Conservation (phyloP, 768 basidiomycete genomes). For the Crucibulum laeve region DNA sequence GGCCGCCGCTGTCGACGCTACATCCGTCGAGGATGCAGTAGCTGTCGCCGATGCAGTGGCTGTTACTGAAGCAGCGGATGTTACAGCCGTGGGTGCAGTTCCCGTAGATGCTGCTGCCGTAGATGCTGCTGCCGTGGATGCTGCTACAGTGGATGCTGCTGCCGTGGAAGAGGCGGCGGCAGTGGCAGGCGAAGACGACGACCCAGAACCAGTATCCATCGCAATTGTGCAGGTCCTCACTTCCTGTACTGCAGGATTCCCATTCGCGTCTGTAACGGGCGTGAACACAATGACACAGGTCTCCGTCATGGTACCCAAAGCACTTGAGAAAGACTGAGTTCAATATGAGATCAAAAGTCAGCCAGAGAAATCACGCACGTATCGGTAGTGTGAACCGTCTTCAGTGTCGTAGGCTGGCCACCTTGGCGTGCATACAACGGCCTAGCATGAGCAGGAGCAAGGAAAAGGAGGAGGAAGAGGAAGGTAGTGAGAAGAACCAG, state of each 20-base stretch:
- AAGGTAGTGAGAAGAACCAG: conserved; percentile 33
- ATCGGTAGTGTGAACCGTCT: conserved; percentile 37
- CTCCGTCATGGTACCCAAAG: conserved; percentile 47
- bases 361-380: conserved; percentile 34
- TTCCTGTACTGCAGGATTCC: conserved; percentile 46
- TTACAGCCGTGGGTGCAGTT: conserved; percentile 7
- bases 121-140: conserved; percentile 10
- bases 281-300: conserved; percentile 59
- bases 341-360: conserved; percentile 5
- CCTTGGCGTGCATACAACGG: conserved; percentile 32
- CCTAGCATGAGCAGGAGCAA: conserved; percentile 26
- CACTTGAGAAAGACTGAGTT: conserved; percentile 24
- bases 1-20: conserved; percentile 5
- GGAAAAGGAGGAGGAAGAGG: conserved; percentile 30
- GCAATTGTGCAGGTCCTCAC: conserved; percentile 47
- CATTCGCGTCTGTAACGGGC: conserved; percentile 45
- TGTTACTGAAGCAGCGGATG: conserved; percentile 5
- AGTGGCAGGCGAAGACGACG: conserved; percentile 12
- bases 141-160: conserved; percentile 8
- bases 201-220: conserved; percentile 15
- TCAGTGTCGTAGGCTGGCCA: conserved; percentile 30
- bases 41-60: conserved; percentile 5
- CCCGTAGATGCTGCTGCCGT: conserved; percentile 13
- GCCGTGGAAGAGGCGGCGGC: conserved; percentile 15
- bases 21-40: conserved; percentile 8